Conservation (phyloP, 148 eudicot species). For the Vaccinium corymbosum region DNA sequence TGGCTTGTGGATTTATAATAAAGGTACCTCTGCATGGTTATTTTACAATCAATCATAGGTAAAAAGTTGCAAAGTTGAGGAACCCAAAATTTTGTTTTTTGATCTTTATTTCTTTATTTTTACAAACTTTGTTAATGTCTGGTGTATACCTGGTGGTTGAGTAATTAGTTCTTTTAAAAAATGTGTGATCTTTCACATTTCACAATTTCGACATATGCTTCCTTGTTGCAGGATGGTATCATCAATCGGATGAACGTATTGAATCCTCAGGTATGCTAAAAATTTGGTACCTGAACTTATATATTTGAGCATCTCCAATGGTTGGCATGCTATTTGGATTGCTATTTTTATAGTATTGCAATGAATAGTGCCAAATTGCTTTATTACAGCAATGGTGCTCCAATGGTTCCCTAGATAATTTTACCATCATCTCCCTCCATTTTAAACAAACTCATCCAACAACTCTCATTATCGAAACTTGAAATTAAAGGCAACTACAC, state of each 20-base stretch:
- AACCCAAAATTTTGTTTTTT: neutral
- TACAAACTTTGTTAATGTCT: neutral
- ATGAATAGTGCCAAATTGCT: too few relatives aligned
- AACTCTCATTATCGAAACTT: too few relatives aligned
- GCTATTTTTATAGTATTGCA: too few relatives aligned
- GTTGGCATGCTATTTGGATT: too few relatives aligned
- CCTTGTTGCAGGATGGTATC: constrained; percentile 56
- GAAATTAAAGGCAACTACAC: too few relatives aligned
- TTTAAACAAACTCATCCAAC: too few relatives aligned
- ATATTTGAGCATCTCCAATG: too few relatives aligned
- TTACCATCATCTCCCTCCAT: too few relatives aligned
- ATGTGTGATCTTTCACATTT: neutral
- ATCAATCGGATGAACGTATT: constrained; percentile 56
- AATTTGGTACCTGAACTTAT: neutral
- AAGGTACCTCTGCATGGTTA: too few relatives aligned
- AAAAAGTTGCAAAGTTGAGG: neutral
- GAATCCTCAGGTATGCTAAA: constrained; percentile 80
- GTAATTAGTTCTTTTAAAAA: neutral
- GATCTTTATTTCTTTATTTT: neutral
- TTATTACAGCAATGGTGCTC: too few relatives aligned
- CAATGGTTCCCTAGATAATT: too few relatives aligned
- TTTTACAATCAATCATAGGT: neutral
- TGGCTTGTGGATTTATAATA: too few relatives aligned
- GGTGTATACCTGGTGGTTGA: neutral
- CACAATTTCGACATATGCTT: constrained; percentile 10